These are phyloP conservation scores for Aspergillus wentii DNA, from an alignment of 495 filamentous ascomycete genomes.

Conservation along the genomic window DNA sequence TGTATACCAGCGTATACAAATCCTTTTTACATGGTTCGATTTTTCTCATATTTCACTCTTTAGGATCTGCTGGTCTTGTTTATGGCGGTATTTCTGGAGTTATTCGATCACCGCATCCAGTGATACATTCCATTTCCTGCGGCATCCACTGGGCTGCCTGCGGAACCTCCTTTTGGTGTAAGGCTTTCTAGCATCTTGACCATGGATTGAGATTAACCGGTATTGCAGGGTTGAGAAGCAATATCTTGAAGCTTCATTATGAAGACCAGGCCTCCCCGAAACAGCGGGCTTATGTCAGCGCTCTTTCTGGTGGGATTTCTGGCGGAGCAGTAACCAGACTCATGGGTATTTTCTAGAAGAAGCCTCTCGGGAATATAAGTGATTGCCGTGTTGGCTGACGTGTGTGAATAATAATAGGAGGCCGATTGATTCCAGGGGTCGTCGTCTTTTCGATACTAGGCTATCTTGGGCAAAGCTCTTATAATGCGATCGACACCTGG, in stretches of 20 bases:
- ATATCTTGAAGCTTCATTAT: slow-evolving; percentile 35
- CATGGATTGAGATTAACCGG: slow-evolving; percentile 5
- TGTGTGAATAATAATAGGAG: slow-evolving; percentile 24
- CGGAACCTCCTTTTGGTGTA: slow-evolving; percentile 75
- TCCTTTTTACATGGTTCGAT: too few species aligned
- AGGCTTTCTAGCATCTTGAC: too few species aligned
- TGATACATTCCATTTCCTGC: slow-evolving; percentile 65
- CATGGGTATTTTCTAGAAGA: slow-evolving; percentile 47
- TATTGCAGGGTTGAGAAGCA: slow-evolving; percentile 33
- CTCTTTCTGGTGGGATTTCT: slow-evolving; percentile 62
- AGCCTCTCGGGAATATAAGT: background rate
- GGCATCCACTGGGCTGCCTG: slow-evolving; percentile 77
- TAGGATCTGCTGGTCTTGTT: slow-evolving; percentile 67
- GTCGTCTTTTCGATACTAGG: slow-evolving; percentile 62
- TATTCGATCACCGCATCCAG: slow-evolving; percentile 57
- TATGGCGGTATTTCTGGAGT: slow-evolving; percentile 66
- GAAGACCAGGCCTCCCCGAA: slow-evolving; percentile 43
- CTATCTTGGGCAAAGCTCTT: slow-evolving; percentile 52
- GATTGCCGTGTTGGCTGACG: background rate
- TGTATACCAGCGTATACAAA: too few species aligned
- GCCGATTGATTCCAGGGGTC: slow-evolving; percentile 52
- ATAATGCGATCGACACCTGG: slow-evolving; percentile 50
- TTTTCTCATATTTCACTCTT: too few species aligned
- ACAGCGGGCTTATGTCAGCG: slow-evolving; percentile 59
- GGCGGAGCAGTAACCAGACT: slow-evolving; percentile 59